Evolutionary conservation across 345 rosid species (phyloP), one percentile per base, ranked within the genome.

Genomic region (Lenwebbia sp.): DNA sequence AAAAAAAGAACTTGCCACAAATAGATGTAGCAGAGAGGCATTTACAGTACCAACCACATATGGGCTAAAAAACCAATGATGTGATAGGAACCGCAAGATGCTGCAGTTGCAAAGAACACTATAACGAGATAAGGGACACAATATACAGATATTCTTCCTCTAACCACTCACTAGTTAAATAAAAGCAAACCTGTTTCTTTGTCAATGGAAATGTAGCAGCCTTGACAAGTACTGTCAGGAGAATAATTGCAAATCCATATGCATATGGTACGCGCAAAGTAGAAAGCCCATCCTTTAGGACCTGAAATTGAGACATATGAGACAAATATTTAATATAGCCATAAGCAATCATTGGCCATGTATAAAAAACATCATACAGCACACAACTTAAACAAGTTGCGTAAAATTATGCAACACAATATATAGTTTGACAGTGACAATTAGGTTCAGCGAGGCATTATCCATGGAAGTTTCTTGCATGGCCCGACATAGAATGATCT

Each of bases 141-240:
- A 65, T 19, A 33, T 65, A 19, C 44, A 33, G 17, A 33, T 4
- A 8, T 65, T 65, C 25, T 65, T 65, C 78, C 78, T 30, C 54
- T 23, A 37, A 78, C 53, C 23, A 30, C 82, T 75, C 75, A 6
- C 11, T 10, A 23, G 6, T 54, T 44, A 51, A 14, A 41, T 23
- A 28, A 49, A 52, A 58, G 60, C 28, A 40, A 89, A 97, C 99
- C 99, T 97, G 99, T 76, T 96, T 96, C 94, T 91, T 96, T 10
- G 96, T 94, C 96, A 97, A 86, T 53, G 99, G 99, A 89, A 95
- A 97, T 4, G 99, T 97, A 50, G 92, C 98, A 54, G 99, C 98
- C 90, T 97, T 97, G 78, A 97, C 98, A 88, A 97, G 94, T 53
- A 97, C 92, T 2, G 99, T 97, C 19, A 97, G 91, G 12, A 97